Evolutionary conservation across 768 basidiomycete genomes (phyloP).

Genomic region (Tricholoma hemisulphureum): DNA sequence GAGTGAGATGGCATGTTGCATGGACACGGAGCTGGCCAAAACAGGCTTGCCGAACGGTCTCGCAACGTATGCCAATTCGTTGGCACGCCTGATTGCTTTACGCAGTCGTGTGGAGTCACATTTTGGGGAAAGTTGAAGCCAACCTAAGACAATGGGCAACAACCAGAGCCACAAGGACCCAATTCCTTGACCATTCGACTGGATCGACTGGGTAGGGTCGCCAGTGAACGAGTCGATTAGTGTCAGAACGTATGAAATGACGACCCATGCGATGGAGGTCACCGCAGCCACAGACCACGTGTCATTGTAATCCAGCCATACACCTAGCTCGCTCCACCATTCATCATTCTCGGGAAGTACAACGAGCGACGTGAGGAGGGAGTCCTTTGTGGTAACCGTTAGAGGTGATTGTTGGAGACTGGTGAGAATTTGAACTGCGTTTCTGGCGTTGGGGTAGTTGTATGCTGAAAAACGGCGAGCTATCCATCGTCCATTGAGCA

Average conservation of each 20-base stretch:
- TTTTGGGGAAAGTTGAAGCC: slow-evolving; percentile 44
- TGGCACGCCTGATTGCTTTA: slow-evolving; percentile 29
- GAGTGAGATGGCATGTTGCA: slow-evolving; percentile 19
- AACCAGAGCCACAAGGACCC: slow-evolving; percentile 49
- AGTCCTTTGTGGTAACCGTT: slow-evolving; percentile 23
- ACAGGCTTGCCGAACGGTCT: not conserved
- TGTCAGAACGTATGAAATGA: slow-evolving; percentile 42
- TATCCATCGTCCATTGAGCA: slow-evolving; percentile 44
- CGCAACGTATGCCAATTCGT: slow-evolving; percentile 28
- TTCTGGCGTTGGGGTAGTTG: slow-evolving; percentile 27
- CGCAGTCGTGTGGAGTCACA: slow-evolving; percentile 34
- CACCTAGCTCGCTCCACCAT: slow-evolving; percentile 38
- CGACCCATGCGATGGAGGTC: slow-evolving; percentile 42
- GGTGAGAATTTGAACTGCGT: slow-evolving; percentile 34
- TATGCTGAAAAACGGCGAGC: slow-evolving; percentile 28
- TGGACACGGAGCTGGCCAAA: too few relatives aligned
- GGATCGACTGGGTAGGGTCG: slow-evolving; percentile 19
- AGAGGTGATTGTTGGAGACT: slow-evolving; percentile 44
- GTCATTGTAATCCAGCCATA: slow-evolving; percentile 34
- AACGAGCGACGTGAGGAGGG: slow-evolving; percentile 39
- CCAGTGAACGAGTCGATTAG: slow-evolving; percentile 33
- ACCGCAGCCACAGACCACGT: slow-evolving; percentile 39
- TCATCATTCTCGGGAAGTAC: slow-evolving; percentile 40
- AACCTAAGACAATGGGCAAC: slow-evolving; percentile 41
- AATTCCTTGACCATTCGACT: slow-evolving; percentile 38